phyloP scores from a whole-genome alignment of 345 rosid genomes.

The Gossypium arboreum region DNA sequence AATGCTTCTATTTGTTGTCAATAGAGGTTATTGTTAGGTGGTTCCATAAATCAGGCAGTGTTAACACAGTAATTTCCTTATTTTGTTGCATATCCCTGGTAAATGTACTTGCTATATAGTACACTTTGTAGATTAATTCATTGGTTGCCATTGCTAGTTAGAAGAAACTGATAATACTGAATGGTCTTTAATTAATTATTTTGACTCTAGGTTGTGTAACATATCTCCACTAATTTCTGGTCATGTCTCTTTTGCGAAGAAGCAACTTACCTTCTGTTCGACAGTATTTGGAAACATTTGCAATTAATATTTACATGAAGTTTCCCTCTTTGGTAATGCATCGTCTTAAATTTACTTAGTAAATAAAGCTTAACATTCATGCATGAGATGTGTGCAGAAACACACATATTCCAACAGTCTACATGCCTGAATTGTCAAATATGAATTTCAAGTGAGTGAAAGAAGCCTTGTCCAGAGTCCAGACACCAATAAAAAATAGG shows the following conservation, averaged over 20 bases:
- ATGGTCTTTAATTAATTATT: background rate
- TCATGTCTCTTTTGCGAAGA: slow-evolving; percentile 41
- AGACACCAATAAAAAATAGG: background rate
- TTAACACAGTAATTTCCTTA: background rate
- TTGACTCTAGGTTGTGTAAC: background rate
- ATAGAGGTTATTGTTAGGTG: background rate
- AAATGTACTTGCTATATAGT: background rate
- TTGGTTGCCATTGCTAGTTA: background rate
- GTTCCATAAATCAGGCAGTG: background rate
- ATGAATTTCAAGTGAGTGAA: background rate
- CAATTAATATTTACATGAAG: slow-evolving; percentile 71
- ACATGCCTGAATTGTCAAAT: background rate
- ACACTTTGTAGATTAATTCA: background rate
- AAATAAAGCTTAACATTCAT: background rate
- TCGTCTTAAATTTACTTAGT: background rate
- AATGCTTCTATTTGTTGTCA: background rate
- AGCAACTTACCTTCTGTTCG: slow-evolving; percentile 92
- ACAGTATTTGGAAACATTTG: slow-evolving; percentile 91
- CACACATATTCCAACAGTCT: background rate
- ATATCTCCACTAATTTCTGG: slow-evolving; percentile 10
- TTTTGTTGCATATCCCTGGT: background rate
- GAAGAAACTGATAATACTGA: background rate
- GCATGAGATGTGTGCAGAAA: background rate
- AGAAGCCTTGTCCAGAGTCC: background rate
- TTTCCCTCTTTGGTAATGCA: slow-evolving; percentile 73